phyloP scores from a whole-genome alignment of 768 basidiomycete species.

The Dacryopinax primogenitus region DNA sequence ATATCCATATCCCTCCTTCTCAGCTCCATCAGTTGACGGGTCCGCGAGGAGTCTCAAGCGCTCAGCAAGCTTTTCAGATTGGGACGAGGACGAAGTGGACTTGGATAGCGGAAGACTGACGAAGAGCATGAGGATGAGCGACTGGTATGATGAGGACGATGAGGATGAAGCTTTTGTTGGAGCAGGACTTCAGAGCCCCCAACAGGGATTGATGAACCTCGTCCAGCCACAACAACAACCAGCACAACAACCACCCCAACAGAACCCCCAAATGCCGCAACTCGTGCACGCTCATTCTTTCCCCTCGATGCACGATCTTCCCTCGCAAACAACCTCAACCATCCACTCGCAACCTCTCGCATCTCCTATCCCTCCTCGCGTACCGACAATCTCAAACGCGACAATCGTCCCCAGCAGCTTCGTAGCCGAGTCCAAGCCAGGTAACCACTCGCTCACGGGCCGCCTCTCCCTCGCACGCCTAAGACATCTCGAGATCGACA shows the following conservation, averaged over 20 bases:
- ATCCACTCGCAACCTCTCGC: neutral
- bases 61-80: slow-evolving; percentile 3
- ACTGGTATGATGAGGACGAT: slow-evolving; percentile 3
- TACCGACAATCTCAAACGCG: neutral
- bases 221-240: neutral
- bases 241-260: neutral
- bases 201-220: neutral
- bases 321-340: neutral
- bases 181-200: neutral
- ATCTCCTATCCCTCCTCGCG: neutral
- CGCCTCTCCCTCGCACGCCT: slow-evolving; percentile 8
- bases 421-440: neutral
- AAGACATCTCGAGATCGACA: neutral
- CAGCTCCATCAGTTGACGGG: neutral
- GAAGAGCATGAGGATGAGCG: slow-evolving; percentile 2
- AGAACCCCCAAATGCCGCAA: neutral
- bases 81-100: slow-evolving; percentile 2
- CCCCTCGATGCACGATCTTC: slow-evolving; percentile 4
- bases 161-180: neutral
- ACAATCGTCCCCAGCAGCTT: neutral
- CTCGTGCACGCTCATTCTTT: slow-evolving; percentile 1
- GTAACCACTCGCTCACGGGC: neutral
- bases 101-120: neutral
- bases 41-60: slow-evolving; percentile 1
- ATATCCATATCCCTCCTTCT: neutral